These are phyloP conservation scores for Malassezia restricta DNA, from an alignment of 1,284 basidiomycete species.

Conservation along the genomic window DNA sequence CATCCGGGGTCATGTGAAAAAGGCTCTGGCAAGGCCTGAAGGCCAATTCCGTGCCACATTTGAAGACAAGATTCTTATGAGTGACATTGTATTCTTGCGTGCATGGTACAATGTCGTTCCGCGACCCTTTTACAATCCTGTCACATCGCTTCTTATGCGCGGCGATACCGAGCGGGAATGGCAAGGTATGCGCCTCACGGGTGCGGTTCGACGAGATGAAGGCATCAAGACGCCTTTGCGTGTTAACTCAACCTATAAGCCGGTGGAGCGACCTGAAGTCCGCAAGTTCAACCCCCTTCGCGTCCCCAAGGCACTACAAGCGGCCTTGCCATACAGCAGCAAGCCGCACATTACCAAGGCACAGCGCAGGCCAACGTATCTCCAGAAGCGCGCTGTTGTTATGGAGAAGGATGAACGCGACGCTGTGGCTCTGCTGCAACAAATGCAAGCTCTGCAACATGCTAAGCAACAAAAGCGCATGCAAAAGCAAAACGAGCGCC, in stretches of 20 bases:
- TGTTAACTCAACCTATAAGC: slow-evolving; percentile 77
- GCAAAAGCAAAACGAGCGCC: slow-evolving; percentile 22
- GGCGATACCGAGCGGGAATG: slow-evolving; percentile 52
- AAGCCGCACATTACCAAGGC: slow-evolving; percentile 75
- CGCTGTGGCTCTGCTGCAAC: slow-evolving; percentile 81
- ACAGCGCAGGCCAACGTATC: slow-evolving; percentile 57
- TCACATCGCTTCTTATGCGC: slow-evolving; percentile 64
- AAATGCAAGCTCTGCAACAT: slow-evolving; percentile 81
- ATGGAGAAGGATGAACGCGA: slow-evolving; percentile 88
- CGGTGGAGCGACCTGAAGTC: slow-evolving; percentile 53
- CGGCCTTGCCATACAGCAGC: slow-evolving; percentile 74
- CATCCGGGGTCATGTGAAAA: slow-evolving; percentile 91
- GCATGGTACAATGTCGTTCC: slow-evolving; percentile 96
- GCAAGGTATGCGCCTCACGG: slow-evolving; percentile 83
- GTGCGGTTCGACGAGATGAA: slow-evolving; percentile 74
- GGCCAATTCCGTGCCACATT: slow-evolving; percentile 92
- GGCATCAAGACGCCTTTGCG: slow-evolving; percentile 65
- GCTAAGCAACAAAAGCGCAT: slow-evolving; percentile 72
- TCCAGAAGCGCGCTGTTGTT: slow-evolving; percentile 59
- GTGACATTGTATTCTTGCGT: slow-evolving; percentile 86
- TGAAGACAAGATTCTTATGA: slow-evolving; percentile 93
- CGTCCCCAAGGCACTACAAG: slow-evolving; percentile 76
- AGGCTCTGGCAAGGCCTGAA: slow-evolving; percentile 81
- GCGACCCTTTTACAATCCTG: slow-evolving; percentile 89
- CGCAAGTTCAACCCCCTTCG: slow-evolving; percentile 84